Percentiles rank a stretch among this genome's conserved stretches.
These are phyloP conservation scores for Infundibulicybe gibba DNA, from an alignment of 768 basidiomycete genomes.

Conservation along the genomic window DNA sequence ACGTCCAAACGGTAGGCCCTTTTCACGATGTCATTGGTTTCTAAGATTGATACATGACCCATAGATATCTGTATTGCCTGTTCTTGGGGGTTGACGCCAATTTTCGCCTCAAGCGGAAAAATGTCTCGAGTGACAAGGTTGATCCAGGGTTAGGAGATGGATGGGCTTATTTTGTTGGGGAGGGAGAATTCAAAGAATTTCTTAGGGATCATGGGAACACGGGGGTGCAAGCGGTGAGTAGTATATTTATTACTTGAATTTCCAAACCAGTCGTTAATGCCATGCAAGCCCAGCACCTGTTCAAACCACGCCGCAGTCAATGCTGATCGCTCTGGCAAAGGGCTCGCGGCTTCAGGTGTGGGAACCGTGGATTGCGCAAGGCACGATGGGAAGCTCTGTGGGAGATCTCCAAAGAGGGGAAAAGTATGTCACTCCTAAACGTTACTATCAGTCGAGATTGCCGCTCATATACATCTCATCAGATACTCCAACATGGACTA, in stretches of 20 bases:
- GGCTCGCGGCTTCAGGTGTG: slow-evolving; percentile 16
- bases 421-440: slow-evolving; percentile 10
- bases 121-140: slow-evolving; percentile 2
- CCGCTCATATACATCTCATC: not conserved
- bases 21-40: not conserved
- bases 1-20: slow-evolving; percentile 11
- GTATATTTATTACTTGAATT: not conserved
- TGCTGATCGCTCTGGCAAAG: slow-evolving; percentile 7
- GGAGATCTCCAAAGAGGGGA: slow-evolving; percentile 30
- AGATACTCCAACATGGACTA: slow-evolving; percentile 10
- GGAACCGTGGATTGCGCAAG: slow-evolving; percentile 18
- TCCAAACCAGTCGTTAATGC: not conserved
- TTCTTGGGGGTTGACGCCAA: slow-evolving; percentile 16
- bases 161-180: slow-evolving; percentile 3
- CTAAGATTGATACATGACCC: too few species aligned
- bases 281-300: slow-evolving; percentile 2
- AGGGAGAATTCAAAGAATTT: not conserved
- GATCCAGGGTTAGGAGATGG: slow-evolving; percentile 6
- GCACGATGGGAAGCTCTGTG: slow-evolving; percentile 21
- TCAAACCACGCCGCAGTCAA: slow-evolving; percentile 3
- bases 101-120: slow-evolving; percentile 13
- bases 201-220: not conserved
- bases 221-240: not conserved
- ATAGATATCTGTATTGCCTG: too few species aligned
- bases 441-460: not conserved